phyloP scores from a whole-genome alignment of 257 asterid genomes.

The Salvia miltiorrhiza region DNA sequence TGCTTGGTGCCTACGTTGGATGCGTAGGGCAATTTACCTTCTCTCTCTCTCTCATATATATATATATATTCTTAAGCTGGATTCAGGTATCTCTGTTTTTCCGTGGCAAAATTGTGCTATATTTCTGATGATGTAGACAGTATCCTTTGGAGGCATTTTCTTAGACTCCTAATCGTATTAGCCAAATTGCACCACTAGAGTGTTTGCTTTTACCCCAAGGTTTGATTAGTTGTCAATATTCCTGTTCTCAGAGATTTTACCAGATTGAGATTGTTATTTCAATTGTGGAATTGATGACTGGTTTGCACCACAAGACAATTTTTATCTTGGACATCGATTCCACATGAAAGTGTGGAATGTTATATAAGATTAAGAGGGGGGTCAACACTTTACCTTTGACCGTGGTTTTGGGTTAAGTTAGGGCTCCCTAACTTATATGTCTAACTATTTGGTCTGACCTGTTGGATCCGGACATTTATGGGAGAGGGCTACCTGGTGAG shows the following conservation, averaged over 20 bases:
- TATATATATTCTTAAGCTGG: neutral
- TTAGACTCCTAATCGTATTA: neutral
- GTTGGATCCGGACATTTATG: too few species aligned
- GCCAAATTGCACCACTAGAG: neutral
- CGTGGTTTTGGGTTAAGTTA: too few species aligned
- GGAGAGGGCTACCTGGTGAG: too few species aligned
- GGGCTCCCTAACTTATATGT: too few species aligned
- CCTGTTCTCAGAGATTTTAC: neutral
- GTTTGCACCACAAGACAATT: neutral
- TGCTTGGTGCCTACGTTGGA: neutral
- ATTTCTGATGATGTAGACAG: neutral
- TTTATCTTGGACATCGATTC: neutral
- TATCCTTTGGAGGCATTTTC: neutral
- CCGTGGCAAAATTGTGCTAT: neutral
- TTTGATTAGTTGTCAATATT: neutral
- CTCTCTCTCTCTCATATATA: too few species aligned
- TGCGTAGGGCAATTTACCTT: too few species aligned
- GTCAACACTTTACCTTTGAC: too few species aligned
- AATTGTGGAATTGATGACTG: neutral
- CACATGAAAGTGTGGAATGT: too few species aligned
- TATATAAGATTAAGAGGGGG: neutral
- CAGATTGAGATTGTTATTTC: neutral
- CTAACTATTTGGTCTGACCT: too few species aligned
- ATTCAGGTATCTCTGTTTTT: neutral
- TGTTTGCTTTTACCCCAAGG: neutral